These are phyloP conservation scores for Corynespora cassiicola DNA, from an alignment of 2,329 filamentous ascomycete genomes.

Conservation along the genomic window DNA sequence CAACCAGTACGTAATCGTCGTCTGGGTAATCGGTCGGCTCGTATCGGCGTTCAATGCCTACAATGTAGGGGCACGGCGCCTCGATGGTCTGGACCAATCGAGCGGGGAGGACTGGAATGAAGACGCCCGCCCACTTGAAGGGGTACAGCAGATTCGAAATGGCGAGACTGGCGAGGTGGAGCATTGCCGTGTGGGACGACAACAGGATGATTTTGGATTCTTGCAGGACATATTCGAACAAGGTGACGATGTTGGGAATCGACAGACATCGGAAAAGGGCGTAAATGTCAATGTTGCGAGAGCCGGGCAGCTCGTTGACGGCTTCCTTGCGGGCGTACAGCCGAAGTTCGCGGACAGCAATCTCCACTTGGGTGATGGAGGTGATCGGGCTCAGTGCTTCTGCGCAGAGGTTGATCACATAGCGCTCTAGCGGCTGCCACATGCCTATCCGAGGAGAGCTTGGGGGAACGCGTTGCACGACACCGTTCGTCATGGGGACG, in stretches of 20 bases:
- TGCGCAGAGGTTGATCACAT: constrained; percentile 95
- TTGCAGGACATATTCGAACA: constrained; percentile 91
- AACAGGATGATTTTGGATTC: constrained; percentile 96
- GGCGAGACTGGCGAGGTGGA: constrained; percentile 91
- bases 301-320: constrained; percentile 88
- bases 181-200: constrained; percentile 94
- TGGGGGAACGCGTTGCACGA: constrained; percentile 79
- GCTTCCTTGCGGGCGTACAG: constrained; percentile 94
- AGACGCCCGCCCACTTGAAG: constrained; percentile 90
- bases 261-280: constrained; percentile 89
- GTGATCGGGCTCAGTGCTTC: constrained; percentile 91
- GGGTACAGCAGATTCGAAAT: constrained; percentile 86
- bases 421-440: constrained; percentile 96
- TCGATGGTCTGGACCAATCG: constrained; percentile 89
- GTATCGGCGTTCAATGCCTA: constrained; percentile 92
- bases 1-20: constrained; percentile 94
- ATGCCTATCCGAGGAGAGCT: constrained; percentile 90
- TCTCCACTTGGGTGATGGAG: constrained; percentile 94
- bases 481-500: constrained; percentile 94
- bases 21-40: constrained; percentile 86
- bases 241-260: constrained; percentile 86
- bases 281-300: constrained; percentile 90
- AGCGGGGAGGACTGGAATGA: constrained; percentile 89
- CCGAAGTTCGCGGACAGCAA: constrained; percentile 86
- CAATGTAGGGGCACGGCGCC: constrained; percentile 95